Conservation (phyloP, 306 rosid genomes). For the Rosa chinensis region DNA sequence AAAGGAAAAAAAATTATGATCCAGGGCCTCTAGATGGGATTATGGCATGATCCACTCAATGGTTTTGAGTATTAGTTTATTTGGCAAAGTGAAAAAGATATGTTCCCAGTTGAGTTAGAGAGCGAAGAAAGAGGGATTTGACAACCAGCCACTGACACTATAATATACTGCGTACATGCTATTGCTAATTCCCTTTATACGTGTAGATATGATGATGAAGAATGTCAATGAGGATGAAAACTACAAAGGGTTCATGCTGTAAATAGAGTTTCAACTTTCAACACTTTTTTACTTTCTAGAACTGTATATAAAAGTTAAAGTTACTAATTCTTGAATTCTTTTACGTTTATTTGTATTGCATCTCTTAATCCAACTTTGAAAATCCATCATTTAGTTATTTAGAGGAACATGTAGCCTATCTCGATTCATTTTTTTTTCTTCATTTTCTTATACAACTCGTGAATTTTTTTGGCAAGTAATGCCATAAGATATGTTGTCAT, state of each 20-base stretch:
- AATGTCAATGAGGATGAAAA: background rate
- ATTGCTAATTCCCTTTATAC: background rate
- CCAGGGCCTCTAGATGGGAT: slow-evolving; percentile 34
- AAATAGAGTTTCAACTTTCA: background rate
- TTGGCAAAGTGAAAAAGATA: slow-evolving; percentile 28
- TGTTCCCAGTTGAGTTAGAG: background rate
- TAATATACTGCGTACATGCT: background rate
- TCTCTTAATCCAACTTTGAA: too few species aligned
- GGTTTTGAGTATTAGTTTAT: slow-evolving; percentile 24
- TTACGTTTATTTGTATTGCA: too few species aligned
- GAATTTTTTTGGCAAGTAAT: too few species aligned
- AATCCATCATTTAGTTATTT: too few species aligned
- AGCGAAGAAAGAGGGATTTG: slow-evolving; percentile 17
- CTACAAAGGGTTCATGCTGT: background rate
- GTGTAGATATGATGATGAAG: background rate
- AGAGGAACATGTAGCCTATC: too few species aligned
- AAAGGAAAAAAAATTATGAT: background rate
- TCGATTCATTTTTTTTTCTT: too few species aligned
- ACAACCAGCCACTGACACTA: slow-evolving; percentile 22
- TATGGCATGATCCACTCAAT: slow-evolving; percentile 57
- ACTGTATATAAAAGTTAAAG: background rate
- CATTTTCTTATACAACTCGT: too few species aligned
- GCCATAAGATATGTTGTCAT: background rate
- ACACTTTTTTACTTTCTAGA: background rate
- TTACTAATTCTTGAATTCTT: too few species aligned